Evolutionary conservation across 1,139 yeast species (phyloP), one percentile per base, ranked within the genome.

Genomic region (Candida tropicalis): DNA sequence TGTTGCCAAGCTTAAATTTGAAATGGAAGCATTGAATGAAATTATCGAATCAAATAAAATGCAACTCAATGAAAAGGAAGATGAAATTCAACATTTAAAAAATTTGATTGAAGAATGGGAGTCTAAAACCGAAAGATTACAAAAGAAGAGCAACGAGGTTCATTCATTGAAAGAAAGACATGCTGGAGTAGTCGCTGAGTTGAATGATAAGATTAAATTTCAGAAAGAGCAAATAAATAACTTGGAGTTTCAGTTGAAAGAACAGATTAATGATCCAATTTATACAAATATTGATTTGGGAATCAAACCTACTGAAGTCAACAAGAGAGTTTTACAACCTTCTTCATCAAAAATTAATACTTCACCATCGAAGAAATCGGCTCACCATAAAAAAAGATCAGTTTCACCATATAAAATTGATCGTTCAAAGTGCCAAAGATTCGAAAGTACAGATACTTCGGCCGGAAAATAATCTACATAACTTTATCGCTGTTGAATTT

Each of bases 1-100:
- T 16, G 29, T 26, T 22, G 11, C 25, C 4, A 27, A 43, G 15
- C 26, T 38, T 20, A 31, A 35, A 26, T 17, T 13, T 6, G 33
- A 42, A 29, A 25, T 20, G 15, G 24, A 31, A 22, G 11, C 18
- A 25, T 41, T 37, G 27, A 41, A 36, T 13, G 20, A 35, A 24
- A 12, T 24, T 8, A 25, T 35, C 6, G 22, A 18, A 22, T 12
- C 17, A 2, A 25, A 35, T 2, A 18, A 36, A 13, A 15, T 15
- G 4, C 31, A 38, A 26, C 20, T 38, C 15, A 15, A 6, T 11
- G 31, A 32, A 9, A 33, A 41, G 27, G 35, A 28, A 28, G 28
- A 18, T 11, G 33, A 33, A 33, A 33, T 33, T 26, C 23, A 27
- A 20, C n/a, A 18, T 7, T 26, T 36, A 11, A 17, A 27, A 26